phyloP scores from a whole-genome alignment of 441 rosid genomes.

The Adansonia rubrostipa region DNA sequence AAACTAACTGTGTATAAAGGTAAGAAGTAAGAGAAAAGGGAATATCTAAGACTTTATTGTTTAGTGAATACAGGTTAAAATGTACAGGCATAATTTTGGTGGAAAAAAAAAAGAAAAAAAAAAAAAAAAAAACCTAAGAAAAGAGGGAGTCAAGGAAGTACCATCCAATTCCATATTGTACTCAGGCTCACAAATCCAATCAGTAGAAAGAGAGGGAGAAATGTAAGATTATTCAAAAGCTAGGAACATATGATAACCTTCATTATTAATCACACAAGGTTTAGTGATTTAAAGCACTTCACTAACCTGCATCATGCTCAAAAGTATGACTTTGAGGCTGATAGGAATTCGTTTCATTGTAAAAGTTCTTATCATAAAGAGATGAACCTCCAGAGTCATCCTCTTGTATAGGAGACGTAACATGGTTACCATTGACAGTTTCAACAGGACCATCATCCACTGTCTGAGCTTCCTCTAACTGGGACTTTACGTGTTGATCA shows the following conservation, averaged over 20 bases:
- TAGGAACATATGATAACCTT: constrained; percentile 8
- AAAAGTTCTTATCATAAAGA: constrained; percentile 56
- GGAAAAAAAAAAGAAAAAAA: no score
- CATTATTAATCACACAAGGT: constrained; percentile 34
- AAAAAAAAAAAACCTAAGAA: background rate
- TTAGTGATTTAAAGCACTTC: constrained; percentile 13
- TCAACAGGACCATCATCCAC: constrained; percentile 57
- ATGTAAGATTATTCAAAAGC: background rate
- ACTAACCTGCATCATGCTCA: constrained; percentile 70
- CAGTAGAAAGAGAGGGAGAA: background rate
- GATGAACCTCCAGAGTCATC: constrained; percentile 64
- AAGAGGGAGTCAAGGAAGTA: background rate
- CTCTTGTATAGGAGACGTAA: constrained; percentile 51
- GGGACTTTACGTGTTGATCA: constrained; percentile 52
- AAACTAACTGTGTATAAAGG: background rate
- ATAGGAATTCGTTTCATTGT: constrained; percentile 51
- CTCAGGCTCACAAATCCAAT: background rate
- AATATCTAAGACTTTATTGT: background rate
- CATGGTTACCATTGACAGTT: constrained; percentile 42
- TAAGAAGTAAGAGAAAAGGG: background rate
- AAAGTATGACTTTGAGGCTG: constrained; percentile 61
- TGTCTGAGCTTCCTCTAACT: constrained; percentile 55
- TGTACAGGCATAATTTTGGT: background rate
- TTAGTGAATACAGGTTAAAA: background rate
- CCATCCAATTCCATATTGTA: background rate